Percentiles rank a stretch among this genome's conserved stretches.
These are phyloP conservation scores for Boletus insuetus DNA, from an alignment of 768 basidiomycete species.

Conservation along the genomic window DNA sequence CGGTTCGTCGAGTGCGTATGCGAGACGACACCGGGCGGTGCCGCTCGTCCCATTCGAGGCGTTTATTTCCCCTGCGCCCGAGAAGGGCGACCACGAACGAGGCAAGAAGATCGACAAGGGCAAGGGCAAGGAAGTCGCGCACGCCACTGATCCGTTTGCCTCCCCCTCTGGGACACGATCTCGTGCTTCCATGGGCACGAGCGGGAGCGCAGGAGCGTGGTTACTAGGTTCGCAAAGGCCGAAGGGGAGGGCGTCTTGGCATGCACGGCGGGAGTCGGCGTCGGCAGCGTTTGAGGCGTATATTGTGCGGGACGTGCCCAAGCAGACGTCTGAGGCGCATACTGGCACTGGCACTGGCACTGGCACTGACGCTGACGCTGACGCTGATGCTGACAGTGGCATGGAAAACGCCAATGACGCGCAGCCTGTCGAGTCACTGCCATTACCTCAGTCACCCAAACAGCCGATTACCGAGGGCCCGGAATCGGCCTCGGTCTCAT, in stretches of 20 bases:
- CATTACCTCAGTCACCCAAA: no score
- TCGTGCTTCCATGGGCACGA: background rate
- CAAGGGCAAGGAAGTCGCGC: background rate
- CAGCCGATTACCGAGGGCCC: background rate
- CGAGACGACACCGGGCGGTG: background rate
- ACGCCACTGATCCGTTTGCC: background rate
- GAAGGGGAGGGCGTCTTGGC: background rate
- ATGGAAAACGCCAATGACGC: background rate
- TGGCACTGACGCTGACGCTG: no score
- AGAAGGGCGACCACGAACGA: no score
- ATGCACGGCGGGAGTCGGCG: slow-evolving; percentile 10
- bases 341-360: background rate
- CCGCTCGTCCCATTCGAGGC: slow-evolving; percentile 14
- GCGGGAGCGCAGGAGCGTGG: background rate
- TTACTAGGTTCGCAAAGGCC: background rate
- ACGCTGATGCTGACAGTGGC: no score
- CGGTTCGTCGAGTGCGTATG: background rate
- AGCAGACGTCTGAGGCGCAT: background rate
- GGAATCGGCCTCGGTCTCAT: background rate
- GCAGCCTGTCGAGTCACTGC: background rate
- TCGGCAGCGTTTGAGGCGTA: slow-evolving; percentile 17
- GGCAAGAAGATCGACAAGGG: background rate
- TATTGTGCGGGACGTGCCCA: slow-evolving; percentile 13
- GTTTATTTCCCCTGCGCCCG: slow-evolving; percentile 21
- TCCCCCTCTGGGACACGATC: background rate